Base-by-base conservation (phyloP, 2,329 filamentous ascomycete genomes). In the Allantophomopsis lycopodina region DNA sequence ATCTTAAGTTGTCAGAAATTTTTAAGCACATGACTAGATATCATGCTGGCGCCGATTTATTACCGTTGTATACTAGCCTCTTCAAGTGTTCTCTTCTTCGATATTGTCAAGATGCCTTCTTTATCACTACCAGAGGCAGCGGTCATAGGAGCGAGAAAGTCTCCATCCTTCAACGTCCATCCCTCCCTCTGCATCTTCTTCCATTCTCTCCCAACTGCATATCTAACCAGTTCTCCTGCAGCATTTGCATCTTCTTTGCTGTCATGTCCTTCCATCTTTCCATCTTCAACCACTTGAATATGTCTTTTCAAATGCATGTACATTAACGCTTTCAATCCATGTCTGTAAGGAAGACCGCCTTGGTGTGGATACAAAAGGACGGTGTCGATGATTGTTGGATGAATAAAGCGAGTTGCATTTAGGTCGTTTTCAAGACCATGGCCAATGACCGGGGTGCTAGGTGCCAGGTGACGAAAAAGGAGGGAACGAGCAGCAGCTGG, bases 401-500 rank as follows among this genome's bases (percentile, higher is more conserved):
- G 91, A 35, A 94, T 78, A 38, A 96, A 71, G 30, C 89, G 81
- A 32, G 81, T 69, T 2, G 80, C 75, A 55, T 94, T 95, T 40
- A 98, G 71, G 52, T 98, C 91, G 55, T 98, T 98, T 53, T 98
- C 91, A 7, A 96, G 74, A 1, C 86, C 88, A 57, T 98, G 91
- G 0, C 91, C 91, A 36, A 98, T 83, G 1, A 98, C 62, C 0
- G 88, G 83, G 0, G 88, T 98, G 0, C 70, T 63, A 0, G 86
- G 83, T 1, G 77, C 71, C 37, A 98, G 69, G 39, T 83, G 69
- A 0, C 72, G 69, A 58, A 94, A 85, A 7, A 98, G 71, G 0
- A 95, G 68, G 2, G 76, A 66, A 7, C 91, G 79, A 1, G 91
- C 91, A 20, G 65, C 71, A 16, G 74, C 64, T 0, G 88, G 88